Base-by-base conservation (phyloP, 2,329 filamentous ascomycete genomes). In the Tolypocladium tundrense region DNA sequence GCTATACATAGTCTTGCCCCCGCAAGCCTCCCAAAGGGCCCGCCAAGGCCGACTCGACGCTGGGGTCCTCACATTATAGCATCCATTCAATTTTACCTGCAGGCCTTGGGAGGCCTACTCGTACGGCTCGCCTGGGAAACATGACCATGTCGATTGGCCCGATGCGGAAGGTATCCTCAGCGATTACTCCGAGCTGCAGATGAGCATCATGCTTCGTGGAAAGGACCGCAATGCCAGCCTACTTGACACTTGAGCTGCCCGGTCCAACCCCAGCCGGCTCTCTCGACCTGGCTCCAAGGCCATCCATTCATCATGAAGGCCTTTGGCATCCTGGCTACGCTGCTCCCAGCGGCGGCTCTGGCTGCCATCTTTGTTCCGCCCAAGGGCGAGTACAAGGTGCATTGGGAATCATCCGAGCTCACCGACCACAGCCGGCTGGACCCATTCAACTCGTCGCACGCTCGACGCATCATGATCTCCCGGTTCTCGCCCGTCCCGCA, bases 381-480 rank as follows among this genome's bases (percentile, higher is more conserved):
- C n/a, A 56, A 58, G 8, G 50, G 52, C n/a, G 42, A 48, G n/a
- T 60, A 53, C 40, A 56, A 50, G n/a, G 59, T 61, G n/a, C 58
- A 45, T 51, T 62, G 61, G 61, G 55, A 57, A 31, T 59, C 56
- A 4, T 27, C 50, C 13, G 62, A 65, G 50, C 61, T 66, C 11
- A 48, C 61, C 50, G 63, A 81, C 64, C 6, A 77, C 53, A 4
- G 73, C 73, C 48, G 78, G 74, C 37, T 58, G 1, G 64, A 66
- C 56, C 64, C 64, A 14, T 66, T 60, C 58, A 66, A 66, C 55
- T 54, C 60, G 10, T 60, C 63, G 19, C 64, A 63, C 55, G 51
- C 59, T 10, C 61, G 64, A 5, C 60, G 63, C n/a, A 52, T 65
- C 39, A 66, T 66, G 64, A 59, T 66, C 37, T 65, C 64, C 6